A percentile compares a stretch with the other conserved stretches of the same genome.
Evolutionary conservation across 768 basidiomycete species (phyloP).

Genomic region (Boletus vinaceobasis): DNA sequence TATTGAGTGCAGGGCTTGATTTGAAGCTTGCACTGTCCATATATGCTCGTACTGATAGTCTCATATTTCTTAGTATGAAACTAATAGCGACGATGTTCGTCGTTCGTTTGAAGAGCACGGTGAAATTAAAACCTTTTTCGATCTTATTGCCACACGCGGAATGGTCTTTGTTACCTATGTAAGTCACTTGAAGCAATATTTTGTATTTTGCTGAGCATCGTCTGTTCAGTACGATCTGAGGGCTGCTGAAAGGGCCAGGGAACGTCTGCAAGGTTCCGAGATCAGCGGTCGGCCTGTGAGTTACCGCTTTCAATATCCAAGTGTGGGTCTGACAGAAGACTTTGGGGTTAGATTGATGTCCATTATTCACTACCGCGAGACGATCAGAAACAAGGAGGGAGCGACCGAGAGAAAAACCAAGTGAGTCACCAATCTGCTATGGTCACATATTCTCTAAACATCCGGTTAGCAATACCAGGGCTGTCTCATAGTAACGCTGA

Average conservation of each 20-base stretch:
- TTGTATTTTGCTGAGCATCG: conserved; percentile 10
- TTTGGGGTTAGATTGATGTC: conserved; percentile 79
- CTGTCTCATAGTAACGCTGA: conserved; percentile 73
- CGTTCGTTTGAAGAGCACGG: conserved; percentile 89
- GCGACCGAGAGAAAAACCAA: conserved; percentile 76
- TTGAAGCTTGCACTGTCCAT: conserved; percentile 4
- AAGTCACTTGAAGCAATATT: conserved; percentile 38
- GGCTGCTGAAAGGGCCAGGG: conserved; percentile 88
- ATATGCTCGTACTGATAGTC: conserved; percentile 12
- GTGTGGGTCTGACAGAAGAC: conserved; percentile 4
- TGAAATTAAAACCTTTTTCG: conserved; percentile 96
- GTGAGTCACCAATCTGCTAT: conserved; percentile 36
- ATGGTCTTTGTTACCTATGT: conserved; percentile 99
- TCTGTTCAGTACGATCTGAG: conserved; percentile 80
- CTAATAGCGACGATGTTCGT: conserved; percentile 80
- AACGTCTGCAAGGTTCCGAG: conserved; percentile 84
- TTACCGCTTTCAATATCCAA: conserved; percentile 11
- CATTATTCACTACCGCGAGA: conserved; percentile 95
- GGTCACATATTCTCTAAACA: conserved; percentile 7
- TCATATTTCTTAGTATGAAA: conserved; percentile 67
- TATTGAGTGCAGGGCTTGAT: conserved; percentile 11
- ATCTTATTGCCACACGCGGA: conserved; percentile 90
- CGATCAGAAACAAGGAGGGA: conserved; percentile 61
- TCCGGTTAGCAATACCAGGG: conserved; percentile 69
- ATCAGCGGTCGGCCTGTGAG: conserved; percentile 87